Base-by-base conservation (phyloP, 257 asterid species). In the Datura wrightii region DNA sequence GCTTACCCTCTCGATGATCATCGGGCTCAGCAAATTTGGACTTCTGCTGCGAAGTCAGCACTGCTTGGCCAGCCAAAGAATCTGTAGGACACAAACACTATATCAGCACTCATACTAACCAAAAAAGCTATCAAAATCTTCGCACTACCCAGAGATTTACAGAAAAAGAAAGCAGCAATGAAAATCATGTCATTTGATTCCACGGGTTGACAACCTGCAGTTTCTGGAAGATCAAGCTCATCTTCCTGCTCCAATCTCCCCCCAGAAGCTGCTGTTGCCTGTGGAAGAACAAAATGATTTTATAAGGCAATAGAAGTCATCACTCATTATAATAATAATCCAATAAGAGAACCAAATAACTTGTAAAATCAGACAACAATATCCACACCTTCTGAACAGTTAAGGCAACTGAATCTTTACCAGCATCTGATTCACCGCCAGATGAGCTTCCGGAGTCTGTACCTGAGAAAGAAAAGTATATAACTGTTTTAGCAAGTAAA, bases 1-100 rank as follows among this genome's bases (percentile, higher is more conserved):
- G 71, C 97, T 92, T 88, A 93, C 99, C 97, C 88, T 91, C 97
- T 79, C 72, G 88, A 55, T 85, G 94, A 87, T 91, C 90, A 83
- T 93, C 94, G 34, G 91, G 90, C 84, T 91, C 95, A 34, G 86
- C 92, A 24, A 93, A 89, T 54, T 79, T 86, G 13, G 92, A 93
- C 88, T 90, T 91, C 84, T 84, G 88, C 74, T 79, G 91, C 39
- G 91, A 88, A 86, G 83, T 87, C 62, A 8, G 19, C 48, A 78
- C 80, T 44, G 56, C 44, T 46, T 44, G 82, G 48, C 62, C 82
- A 78, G 48, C 65, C 82, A 34, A 36, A 8, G 36, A 18, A 34
- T 78, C 82, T 52, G 82, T 53, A 52, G 15, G 41, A 52, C 16
- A 78, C 34, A 53, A 78, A 52, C 81, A 50, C 82, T 31, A 34